These are phyloP conservation scores for Rusavskia elegans DNA, from an alignment of 495 filamentous ascomycete species.

Conservation along the genomic window DNA sequence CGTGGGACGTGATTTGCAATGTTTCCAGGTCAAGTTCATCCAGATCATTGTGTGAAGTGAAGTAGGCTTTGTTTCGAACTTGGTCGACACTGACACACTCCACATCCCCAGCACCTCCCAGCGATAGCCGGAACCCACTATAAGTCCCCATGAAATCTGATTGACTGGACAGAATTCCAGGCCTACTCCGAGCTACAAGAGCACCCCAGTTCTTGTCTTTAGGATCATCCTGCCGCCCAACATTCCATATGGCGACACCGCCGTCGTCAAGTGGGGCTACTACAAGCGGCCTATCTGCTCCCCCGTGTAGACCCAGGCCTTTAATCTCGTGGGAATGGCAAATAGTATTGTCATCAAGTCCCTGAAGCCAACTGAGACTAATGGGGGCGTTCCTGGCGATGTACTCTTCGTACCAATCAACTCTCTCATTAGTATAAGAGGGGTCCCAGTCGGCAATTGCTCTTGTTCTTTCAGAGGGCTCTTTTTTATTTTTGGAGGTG, in stretches of 20 bases:
- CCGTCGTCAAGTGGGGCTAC: constrained; percentile 76
- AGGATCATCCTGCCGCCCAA: constrained; percentile 38
- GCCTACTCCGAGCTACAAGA: constrained; percentile 45
- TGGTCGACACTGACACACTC: constrained; percentile 77
- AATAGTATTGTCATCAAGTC: constrained; percentile 23
- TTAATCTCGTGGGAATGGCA: constrained; percentile 33
- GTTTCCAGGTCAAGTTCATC: constrained; percentile 77
- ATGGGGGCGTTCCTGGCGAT: constrained; percentile 67
- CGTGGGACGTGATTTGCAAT: constrained; percentile 50
- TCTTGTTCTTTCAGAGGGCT: constrained; percentile 17
- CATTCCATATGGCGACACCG: constrained; percentile 72
- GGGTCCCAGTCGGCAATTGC: constrained; percentile 72
- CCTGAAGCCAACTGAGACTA: constrained; percentile 58
- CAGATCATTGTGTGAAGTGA: constrained; percentile 59
- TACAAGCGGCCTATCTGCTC: constrained; percentile 35
- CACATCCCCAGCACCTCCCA: constrained; percentile 42
- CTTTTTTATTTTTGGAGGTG: too few species aligned
- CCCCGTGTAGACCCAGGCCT: constrained; percentile 48
- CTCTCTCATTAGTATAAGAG: constrained; percentile 44
- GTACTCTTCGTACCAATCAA: constrained; percentile 80
- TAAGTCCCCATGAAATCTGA: too few species aligned
- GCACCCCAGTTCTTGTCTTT: constrained; percentile 36
- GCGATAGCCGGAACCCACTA: not conserved
- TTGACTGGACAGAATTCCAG: constrained; percentile 38
- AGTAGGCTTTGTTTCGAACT: constrained; percentile 49